Evolutionary conservation across 2,329 filamentous ascomycete genomes (phyloP).

Genomic region (Aspergillus niger): DNA sequence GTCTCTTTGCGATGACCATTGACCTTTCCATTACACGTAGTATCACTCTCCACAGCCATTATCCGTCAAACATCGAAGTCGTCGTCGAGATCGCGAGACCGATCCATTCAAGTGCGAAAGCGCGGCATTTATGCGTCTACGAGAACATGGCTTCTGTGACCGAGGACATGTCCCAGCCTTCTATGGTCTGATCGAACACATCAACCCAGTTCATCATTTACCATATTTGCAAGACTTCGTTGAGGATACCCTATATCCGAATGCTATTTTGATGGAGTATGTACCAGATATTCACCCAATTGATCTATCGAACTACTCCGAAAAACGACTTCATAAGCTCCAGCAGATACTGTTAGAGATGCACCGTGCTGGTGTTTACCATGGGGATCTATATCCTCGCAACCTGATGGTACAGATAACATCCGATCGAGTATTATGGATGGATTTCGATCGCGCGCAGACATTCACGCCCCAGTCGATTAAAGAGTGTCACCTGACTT

Average conservation of each 20-base stretch:
- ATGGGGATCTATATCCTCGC: neutral
- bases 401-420: neutral
- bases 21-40: neutral
- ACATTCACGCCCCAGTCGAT: neutral
- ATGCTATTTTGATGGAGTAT: neutral
- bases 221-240: neutral
- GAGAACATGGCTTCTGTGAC: neutral
- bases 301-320: neutral
- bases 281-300: neutral
- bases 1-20: neutral
- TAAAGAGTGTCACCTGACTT: neutral
- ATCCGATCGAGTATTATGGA: neutral
- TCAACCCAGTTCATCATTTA: neutral
- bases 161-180: neutral
- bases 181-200: neutral
- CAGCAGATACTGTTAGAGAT: neutral
- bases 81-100: neutral
- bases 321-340: neutral
- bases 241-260: neutral
- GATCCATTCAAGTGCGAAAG: neutral
- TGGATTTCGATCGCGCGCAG: neutral
- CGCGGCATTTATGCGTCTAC: neutral
- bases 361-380: neutral
- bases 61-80: neutral
- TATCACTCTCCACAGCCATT: neutral